Evolutionary conservation across 306 rosid genomes (phyloP), one percentile per base, ranked within the genome.

Genomic region (Coriaria nepalensis): DNA sequence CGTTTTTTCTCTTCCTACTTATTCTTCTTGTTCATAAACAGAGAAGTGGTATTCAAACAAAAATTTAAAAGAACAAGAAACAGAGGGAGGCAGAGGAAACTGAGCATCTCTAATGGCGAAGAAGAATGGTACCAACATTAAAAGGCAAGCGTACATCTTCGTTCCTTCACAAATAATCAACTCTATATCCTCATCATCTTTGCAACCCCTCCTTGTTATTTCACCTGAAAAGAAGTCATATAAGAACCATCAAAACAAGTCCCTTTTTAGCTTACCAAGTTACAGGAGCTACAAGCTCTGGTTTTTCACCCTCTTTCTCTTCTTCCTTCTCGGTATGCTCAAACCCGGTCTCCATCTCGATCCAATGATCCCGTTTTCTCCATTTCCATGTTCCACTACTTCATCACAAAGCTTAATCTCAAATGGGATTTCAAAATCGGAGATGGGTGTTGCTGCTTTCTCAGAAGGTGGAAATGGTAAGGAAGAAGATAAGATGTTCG

Each of bases 161-260:
- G 98, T 90, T 33, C 98, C 98, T 7, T 85, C 95, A 47, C 98
- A 90, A 76, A 79, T 90, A 44, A 90, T 90, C 55, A 90, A 72
- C 44, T 79, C 98, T 3, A 40, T 90, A 20, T 75, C 98, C 20
- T 70, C 98, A 0, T 79, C 98, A 60, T 85, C 98, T 11, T 65
- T 90, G 13, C 87, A 85, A 10, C 79, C 94, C 10, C 94, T 90
- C 5, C 74, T 90, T 33, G 65, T 73, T 33, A 3, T 3, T 20
- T 85, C 98, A 7, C 95, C 92, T 34, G 29, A 20, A 20, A 90
- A 85, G 55, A 90, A 90, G 37, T 62, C 90, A 33, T 81, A 92
- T 13, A 79, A 63, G 61, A 66, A 6, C 37, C 58, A 60, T 45
- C 33, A 35, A 49, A 20, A 20, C 29, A 1, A 20, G 29, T 20